phyloP scores from a whole-genome alignment of 345 rosid genomes.

The Boechera divaricarpa region DNA sequence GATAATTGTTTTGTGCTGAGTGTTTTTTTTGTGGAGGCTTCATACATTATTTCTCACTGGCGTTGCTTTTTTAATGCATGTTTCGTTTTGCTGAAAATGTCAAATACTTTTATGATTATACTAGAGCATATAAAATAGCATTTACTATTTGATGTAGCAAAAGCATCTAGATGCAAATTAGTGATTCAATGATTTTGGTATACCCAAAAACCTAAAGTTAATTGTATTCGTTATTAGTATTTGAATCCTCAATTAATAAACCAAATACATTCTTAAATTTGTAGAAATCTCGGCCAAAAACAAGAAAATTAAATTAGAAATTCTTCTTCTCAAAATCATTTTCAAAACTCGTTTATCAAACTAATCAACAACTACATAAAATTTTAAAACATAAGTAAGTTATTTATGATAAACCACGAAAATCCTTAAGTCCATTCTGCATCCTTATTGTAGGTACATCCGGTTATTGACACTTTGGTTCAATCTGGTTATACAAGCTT shows the following conservation, averaged over 20 bases:
- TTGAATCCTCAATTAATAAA: no score
- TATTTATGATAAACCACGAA: no score
- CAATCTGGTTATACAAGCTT: background rate
- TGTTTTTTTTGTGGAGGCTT: constrained; percentile 16
- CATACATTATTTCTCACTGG: constrained; percentile 12
- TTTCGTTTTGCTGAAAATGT: background rate
- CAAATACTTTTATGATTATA: constrained; percentile 1
- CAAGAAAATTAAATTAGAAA: no score
- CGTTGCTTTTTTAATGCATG: constrained; percentile 24
- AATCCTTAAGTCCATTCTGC: no score
- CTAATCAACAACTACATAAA: background rate
- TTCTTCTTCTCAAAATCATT: no score
- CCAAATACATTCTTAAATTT: no score
- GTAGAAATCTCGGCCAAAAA: no score
- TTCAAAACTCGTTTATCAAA: background rate
- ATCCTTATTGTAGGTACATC: no score
- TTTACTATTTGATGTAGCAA: background rate
- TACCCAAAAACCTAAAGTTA: no score
- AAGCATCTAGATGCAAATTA: background rate
- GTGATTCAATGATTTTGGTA: background rate
- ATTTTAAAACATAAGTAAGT: no score
- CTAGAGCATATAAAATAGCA: background rate
- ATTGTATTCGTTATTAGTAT: background rate
- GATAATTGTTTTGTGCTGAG: constrained; percentile 33
- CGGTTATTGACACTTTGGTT: background rate